Evolutionary conservation across 2,329 filamentous ascomycete species (phyloP), one percentile per base, ranked within the genome.

Genomic region (Thielaviopsis punctulata): DNA sequence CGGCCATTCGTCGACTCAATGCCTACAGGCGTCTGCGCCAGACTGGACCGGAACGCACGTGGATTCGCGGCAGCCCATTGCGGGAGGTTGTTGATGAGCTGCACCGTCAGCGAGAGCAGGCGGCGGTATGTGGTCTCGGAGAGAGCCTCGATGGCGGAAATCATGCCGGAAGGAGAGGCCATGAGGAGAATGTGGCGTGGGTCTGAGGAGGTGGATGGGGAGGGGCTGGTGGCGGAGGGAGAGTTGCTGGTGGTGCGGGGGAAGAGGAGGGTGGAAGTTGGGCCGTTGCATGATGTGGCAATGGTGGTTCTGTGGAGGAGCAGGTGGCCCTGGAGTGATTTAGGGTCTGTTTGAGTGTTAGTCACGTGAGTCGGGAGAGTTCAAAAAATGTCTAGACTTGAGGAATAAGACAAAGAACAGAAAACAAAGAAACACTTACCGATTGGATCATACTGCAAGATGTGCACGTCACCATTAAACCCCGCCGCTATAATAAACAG

Each of bases 401-500:
- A 8, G 55, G 52, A 19, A 36, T 15, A 39, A 12, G 24, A 24
- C 30, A 10, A 23, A 22, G 21, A 50, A 24, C 48, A 47, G 45
- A 30, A 39, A 10, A 27, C 45, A 10, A 25, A 33, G 41, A 51
- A 39, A 8, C 43, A 75, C 82, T 66, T 72, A 92, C 87, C 84
- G 62, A 96, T 90, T 0, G 92, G 92, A 61, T 96, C 89, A 61
- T 92, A 98, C 65, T 96, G 86, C 57, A 96, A 69, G 46, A 95
- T 75, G 63, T 95, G 87, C 41, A 98, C 67, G 59, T 92, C 87
- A 56, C 85, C 85, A 59, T 95, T 83, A 33, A 83, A 80, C 63
- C 96, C 90, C 12, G 84, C 80, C 5, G 86, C 82, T 41, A 95
- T 71, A 57, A 98, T 82, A 62, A 82, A 86, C 12, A 98, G 70